phyloP scores from a whole-genome alignment of 495 filamentous ascomycete genomes.

The Penicillium parvum region DNA sequence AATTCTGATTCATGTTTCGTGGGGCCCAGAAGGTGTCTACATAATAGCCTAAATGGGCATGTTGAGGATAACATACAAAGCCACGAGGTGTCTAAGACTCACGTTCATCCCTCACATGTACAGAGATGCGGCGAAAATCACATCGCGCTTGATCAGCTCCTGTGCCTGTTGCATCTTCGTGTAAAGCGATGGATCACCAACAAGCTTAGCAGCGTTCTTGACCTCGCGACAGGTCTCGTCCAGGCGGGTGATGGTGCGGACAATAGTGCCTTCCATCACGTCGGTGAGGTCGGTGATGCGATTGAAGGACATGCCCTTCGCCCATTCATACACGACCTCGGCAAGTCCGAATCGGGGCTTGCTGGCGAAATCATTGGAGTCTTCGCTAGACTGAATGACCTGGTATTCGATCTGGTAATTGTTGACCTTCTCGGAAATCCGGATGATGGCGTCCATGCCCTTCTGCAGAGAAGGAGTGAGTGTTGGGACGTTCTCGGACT shows the following conservation, averaged over 20 bases:
- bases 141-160: slow-evolving; percentile 95
- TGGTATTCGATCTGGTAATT: slow-evolving; percentile 80
- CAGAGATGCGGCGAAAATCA: slow-evolving; percentile 81
- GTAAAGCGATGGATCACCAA: slow-evolving; percentile 91
- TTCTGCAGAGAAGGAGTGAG: slow-evolving; percentile 78
- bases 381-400: slow-evolving; percentile 83
- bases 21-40: no score
- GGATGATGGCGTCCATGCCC: slow-evolving; percentile 80
- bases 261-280: slow-evolving; percentile 94
- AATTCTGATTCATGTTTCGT: no score
- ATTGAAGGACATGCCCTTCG: slow-evolving; percentile 94
- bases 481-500: slow-evolving; percentile 80
- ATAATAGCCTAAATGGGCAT: background rate
- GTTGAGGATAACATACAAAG: background rate
- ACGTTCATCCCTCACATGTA: slow-evolving; percentile 56
- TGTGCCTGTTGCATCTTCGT: slow-evolving; percentile 94
- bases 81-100: background rate
- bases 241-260: slow-evolving; percentile 82
- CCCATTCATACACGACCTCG: slow-evolving; percentile 99
- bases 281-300: slow-evolving; percentile 96
- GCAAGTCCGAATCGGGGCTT: slow-evolving; percentile 85
- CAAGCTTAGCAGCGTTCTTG: slow-evolving; percentile 92
- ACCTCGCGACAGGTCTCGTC: slow-evolving; percentile 97
- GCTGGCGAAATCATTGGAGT: slow-evolving; percentile 86
- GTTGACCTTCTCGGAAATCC: slow-evolving; percentile 87